phyloP scores from a whole-genome alignment of 352 stramenopile genomes.

The Pythium chondricola region DNA sequence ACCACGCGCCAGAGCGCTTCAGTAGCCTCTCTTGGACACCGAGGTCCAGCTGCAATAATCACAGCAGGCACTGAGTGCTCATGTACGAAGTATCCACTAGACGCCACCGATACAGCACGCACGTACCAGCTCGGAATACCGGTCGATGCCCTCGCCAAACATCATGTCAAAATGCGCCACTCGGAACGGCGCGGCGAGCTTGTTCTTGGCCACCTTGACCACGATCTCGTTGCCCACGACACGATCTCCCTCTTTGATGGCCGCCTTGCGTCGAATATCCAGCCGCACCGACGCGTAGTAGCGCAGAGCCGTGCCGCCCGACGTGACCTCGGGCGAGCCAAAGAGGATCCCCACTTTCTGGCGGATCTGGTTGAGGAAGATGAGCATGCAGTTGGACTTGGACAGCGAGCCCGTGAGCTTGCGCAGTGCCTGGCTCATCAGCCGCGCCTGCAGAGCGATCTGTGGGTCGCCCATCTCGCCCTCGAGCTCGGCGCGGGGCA shows the following conservation, averaged over 20 bases:
- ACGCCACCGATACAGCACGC: too few relatives aligned
- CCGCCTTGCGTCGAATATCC: conserved; percentile 93
- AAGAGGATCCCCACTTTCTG: conserved; percentile 98
- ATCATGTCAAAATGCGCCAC: conserved; percentile 96
- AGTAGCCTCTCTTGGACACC: conserved; percentile 66
- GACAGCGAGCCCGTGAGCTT: conserved; percentile 96
- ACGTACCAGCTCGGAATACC: conserved; percentile 69
- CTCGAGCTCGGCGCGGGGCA: conserved; percentile 94
- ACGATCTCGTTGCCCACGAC: conserved; percentile 96
- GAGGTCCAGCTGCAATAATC: conserved; percentile 40
- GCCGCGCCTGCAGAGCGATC: conserved; percentile 95
- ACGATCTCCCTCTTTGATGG: conserved; percentile 86
- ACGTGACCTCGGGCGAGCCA: conserved; percentile 96
- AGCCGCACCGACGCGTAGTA: conserved; percentile 91
- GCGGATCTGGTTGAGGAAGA: conserved; percentile 99
- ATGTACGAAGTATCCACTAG: too few relatives aligned
- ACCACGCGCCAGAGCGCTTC: conserved; percentile 81
- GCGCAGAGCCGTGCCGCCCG: conserved; percentile 79
- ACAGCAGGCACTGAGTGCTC: too few relatives aligned
- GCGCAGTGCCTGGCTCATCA: conserved; percentile 96
- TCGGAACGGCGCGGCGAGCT: conserved; percentile 96
- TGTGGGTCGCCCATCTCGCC: conserved; percentile 95
- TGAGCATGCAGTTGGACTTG: conserved; percentile 94
- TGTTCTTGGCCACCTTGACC: conserved; percentile 99
- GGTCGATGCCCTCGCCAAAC: conserved; percentile 95